A percentile compares a stretch with the other conserved stretches of the same genome.
Evolutionary conservation across 2,329 filamentous ascomycete species (phyloP).

Genomic region (Aspergillus sp.): DNA sequence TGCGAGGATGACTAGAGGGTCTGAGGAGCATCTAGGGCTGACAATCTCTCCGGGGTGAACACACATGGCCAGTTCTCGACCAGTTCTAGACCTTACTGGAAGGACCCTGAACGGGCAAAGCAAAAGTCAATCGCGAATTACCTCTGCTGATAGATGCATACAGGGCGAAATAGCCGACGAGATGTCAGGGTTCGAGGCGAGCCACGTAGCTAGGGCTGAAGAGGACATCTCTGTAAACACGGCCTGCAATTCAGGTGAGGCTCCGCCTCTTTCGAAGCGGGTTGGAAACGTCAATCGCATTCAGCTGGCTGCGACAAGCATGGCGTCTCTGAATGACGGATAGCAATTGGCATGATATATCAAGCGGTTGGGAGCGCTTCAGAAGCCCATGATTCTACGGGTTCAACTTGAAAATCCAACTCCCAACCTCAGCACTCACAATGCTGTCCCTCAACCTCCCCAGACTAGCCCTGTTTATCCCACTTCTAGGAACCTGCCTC

Average conservation of each 20-base stretch:
- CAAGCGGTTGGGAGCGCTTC: neutral
- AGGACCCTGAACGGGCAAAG: neutral
- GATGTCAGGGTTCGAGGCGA: neutral
- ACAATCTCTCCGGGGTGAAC: neutral
- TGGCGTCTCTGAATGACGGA: neutral
- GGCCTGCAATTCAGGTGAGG: neutral
- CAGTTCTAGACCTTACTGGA: neutral
- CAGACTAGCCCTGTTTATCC: neutral
- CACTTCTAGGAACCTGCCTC: neutral
- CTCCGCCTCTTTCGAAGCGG: neutral
- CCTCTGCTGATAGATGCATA: neutral
- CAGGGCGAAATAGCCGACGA: neutral
- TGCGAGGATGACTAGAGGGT: constrained; percentile 1
- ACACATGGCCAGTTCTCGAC: neutral
- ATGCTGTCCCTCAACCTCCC: neutral
- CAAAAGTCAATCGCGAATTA: neutral
- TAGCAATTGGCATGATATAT: neutral
- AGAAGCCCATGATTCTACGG: neutral
- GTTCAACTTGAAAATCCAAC: neutral
- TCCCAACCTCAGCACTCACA: neutral
- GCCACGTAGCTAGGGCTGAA: neutral
- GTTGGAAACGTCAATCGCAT: neutral
- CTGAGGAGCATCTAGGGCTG: constrained; percentile 4
- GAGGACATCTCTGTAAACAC: neutral
- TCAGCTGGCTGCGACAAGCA: neutral